Percentiles rank a stretch among this genome's conserved stretches.
Evolutionary conservation across 495 filamentous ascomycete genomes (phyloP).

Genomic region (Copromyces sp.): DNA sequence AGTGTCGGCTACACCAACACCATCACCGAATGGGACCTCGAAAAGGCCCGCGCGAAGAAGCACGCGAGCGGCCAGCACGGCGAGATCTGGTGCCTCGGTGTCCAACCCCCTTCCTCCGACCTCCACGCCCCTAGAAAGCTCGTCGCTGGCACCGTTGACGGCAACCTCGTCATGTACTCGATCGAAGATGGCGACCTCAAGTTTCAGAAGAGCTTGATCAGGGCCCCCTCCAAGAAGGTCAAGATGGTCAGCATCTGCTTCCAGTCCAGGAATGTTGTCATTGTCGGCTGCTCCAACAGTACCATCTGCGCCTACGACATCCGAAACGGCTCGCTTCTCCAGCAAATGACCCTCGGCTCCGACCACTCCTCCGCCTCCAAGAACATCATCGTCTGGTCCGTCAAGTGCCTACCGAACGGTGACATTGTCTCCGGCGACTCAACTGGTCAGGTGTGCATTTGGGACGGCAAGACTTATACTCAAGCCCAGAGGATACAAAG

Average conservation of each 20-base stretch:
- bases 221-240: slow-evolving; percentile 67
- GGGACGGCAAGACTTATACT: slow-evolving; percentile 84
- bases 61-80: slow-evolving; percentile 89
- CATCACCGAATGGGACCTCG: slow-evolving; percentile 91
- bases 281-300: slow-evolving; percentile 88
- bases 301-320: slow-evolving; percentile 85
- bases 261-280: slow-evolving; percentile 68
- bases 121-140: slow-evolving; percentile 38
- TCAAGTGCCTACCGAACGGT: slow-evolving; percentile 76
- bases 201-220: slow-evolving; percentile 57
- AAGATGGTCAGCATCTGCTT: slow-evolving; percentile 84
- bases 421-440: slow-evolving; percentile 93
- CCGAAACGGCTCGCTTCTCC: slow-evolving; percentile 58
- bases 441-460: slow-evolving; percentile 83
- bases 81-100: slow-evolving; percentile 91
- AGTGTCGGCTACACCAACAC: slow-evolving; percentile 90
- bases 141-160: slow-evolving; percentile 86
- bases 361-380: slow-evolving; percentile 65
- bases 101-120: slow-evolving; percentile 51
- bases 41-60: slow-evolving; percentile 59
- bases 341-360: slow-evolving; percentile 75
- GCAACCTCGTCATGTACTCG: slow-evolving; percentile 73
- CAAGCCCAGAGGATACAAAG: slow-evolving; percentile 73
- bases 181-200: slow-evolving; percentile 71
- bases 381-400: slow-evolving; percentile 83